These are phyloP conservation scores for Stemphylium beticola DNA, from an alignment of 2,329 filamentous ascomycete species.

Conservation along the genomic window DNA sequence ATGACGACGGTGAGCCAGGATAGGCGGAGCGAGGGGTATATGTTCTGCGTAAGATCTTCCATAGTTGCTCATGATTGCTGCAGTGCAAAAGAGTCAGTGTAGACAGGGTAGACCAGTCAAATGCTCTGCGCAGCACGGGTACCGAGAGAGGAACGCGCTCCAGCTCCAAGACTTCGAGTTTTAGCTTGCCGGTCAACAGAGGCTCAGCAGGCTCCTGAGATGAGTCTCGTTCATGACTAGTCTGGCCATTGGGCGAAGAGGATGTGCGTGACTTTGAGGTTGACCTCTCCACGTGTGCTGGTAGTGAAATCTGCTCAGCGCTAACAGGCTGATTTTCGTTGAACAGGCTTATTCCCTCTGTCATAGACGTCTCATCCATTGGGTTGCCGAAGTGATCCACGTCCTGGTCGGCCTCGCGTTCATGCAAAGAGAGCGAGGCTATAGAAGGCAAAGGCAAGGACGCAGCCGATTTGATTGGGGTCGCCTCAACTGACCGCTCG, in stretches of 20 bases:
- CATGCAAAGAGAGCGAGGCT: slow-evolving; percentile 28
- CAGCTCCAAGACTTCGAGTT: slow-evolving; percentile 74
- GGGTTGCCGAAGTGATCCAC: slow-evolving; percentile 37
- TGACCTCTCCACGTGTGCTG: slow-evolving; percentile 8
- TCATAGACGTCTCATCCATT: slow-evolving; percentile 28
- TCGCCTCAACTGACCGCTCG: slow-evolving; percentile 23
- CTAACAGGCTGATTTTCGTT: slow-evolving; percentile 22
- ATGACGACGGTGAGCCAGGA: slow-evolving; percentile 44
- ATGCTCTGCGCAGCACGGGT: slow-evolving; percentile 69
- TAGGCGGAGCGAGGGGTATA: slow-evolving; percentile 49
- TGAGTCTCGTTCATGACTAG: slow-evolving; percentile 1
- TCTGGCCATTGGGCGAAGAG: slow-evolving; percentile 2
- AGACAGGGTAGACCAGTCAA: slow-evolving; percentile 77
- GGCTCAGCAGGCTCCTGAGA: slow-evolving; percentile 35
- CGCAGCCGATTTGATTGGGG: slow-evolving; percentile 26
- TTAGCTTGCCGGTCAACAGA: slow-evolving; percentile 64
- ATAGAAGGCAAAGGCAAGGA: slow-evolving; percentile 26
- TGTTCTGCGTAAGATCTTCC: slow-evolving; percentile 71
- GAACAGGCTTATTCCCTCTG: slow-evolving; percentile 36
- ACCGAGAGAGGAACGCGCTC: slow-evolving; percentile 78
- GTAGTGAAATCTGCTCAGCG: slow-evolving; percentile 16
- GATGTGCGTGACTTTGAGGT: slow-evolving; percentile 5
- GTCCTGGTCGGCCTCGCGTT: slow-evolving; percentile 39
- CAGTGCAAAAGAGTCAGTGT: slow-evolving; percentile 77
- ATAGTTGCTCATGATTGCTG: slow-evolving; percentile 73